Evolutionary conservation across 257 asterid species (phyloP).

Genomic region (Voacanga thouarsii): DNA sequence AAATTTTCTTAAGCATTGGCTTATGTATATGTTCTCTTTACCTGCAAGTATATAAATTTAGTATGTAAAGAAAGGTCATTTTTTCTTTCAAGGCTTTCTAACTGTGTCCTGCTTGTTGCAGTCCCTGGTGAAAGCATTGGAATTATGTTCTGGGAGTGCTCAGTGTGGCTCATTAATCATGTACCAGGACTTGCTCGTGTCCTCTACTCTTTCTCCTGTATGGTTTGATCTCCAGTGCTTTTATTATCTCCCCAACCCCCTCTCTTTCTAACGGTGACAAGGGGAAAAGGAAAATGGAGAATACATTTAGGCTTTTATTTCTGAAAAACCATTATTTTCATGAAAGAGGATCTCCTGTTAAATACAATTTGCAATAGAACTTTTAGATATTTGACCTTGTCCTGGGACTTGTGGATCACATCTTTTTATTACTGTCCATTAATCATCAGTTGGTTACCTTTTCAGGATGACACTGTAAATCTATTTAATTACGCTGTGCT

Average conservation of each 20-base stretch:
- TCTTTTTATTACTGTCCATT: background rate
- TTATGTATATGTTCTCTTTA: background rate
- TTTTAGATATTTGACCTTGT: background rate
- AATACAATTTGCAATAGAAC: background rate
- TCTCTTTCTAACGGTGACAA: background rate
- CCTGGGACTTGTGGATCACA: background rate
- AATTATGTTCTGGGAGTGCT: constrained; percentile 64
- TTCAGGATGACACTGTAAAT: constrained; percentile 75
- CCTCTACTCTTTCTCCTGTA: constrained; percentile 92
- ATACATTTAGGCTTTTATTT: background rate
- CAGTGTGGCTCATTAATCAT: constrained; percentile 70
- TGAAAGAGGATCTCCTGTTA: constrained; percentile 7
- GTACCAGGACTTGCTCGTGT: constrained; percentile 95
- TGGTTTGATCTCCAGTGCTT: constrained; percentile 30
- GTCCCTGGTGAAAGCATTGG: constrained; percentile 80
- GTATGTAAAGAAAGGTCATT: background rate
- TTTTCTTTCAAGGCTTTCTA: background rate
- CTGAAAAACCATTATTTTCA: background rate
- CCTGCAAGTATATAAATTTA: background rate
- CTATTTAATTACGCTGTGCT: constrained; percentile 78
- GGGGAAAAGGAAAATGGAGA: background rate
- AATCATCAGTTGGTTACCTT: constrained; percentile 1
- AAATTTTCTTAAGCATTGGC: background rate
- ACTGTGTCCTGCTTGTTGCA: constrained; percentile 37
- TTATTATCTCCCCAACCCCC: constrained; percentile 13